phyloP scores from a whole-genome alignment of 148 eudicot genomes.

The Rhododendron ovatum region DNA sequence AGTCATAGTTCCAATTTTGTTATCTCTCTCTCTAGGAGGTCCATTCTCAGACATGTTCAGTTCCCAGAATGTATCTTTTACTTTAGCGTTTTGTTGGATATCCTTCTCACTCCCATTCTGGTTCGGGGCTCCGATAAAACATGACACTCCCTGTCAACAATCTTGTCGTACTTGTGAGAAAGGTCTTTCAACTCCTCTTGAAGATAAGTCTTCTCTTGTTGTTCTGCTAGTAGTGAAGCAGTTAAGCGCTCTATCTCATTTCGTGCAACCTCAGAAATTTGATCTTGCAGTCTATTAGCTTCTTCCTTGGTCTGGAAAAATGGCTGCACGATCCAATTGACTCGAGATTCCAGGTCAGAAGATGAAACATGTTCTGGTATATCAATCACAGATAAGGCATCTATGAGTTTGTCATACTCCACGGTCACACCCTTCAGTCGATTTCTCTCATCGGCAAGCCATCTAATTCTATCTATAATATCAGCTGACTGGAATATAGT shows the following conservation, averaged over 20 bases:
- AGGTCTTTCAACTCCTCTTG: conserved; percentile 57
- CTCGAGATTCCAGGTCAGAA: conserved; percentile 55
- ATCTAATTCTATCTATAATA: conserved; percentile 52
- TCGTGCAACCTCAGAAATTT: conserved; percentile 34
- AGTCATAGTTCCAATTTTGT: not conserved
- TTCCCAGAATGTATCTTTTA: not conserved
- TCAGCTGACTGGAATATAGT: conserved; percentile 21
- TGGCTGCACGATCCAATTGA: conserved; percentile 66
- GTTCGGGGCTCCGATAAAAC: conserved; percentile 40
- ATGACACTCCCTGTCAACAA: conserved; percentile 40
- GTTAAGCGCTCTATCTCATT: conserved; percentile 48
- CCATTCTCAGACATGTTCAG: not conserved
- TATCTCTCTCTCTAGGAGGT: not conserved
- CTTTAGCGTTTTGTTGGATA: not conserved
- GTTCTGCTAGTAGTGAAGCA: conserved; percentile 45
- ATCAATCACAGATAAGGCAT: conserved; percentile 48
- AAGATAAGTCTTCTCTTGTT: conserved; percentile 54
- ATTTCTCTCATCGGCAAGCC: conserved; percentile 67
- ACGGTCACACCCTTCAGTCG: conserved; percentile 41
- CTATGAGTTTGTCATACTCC: conserved; percentile 41
- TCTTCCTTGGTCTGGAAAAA: conserved; percentile 51
- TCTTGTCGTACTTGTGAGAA: conserved; percentile 32
- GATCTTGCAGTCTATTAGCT: conserved; percentile 44
- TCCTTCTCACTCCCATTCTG: not conserved
- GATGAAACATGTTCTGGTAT: conserved; percentile 57